Percentiles rank a stretch among this genome's conserved stretches.
Evolutionary conservation across 805 yeast species (phyloP).

Genomic region (Pachysolen tannophilus): DNA sequence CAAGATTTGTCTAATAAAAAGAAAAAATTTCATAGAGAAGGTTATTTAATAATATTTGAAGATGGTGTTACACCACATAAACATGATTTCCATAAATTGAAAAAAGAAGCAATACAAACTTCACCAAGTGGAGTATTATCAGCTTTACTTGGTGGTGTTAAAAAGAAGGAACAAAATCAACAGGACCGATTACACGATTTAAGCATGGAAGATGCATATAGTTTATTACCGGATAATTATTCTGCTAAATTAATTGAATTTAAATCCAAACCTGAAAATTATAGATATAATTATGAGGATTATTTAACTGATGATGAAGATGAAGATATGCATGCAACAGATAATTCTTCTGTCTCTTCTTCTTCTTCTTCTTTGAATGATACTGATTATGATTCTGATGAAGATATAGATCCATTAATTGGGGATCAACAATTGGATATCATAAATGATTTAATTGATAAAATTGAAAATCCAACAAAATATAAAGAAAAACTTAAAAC

Average conservation of each 20-base stretch:
- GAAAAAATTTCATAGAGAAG: conserved; percentile 11
- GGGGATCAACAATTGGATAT: conserved; percentile 40
- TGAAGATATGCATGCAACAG: conserved; percentile 3
- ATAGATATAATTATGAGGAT: conserved; percentile 30
- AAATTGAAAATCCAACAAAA: conserved; percentile 33
- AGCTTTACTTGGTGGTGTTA: conserved; percentile 19
- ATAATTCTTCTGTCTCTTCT: conserved; percentile 6
- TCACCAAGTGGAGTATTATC: conserved; percentile 17
- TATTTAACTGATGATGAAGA: conserved; percentile 18
- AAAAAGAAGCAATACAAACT: conserved; percentile 22
- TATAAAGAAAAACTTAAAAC: conserved; percentile 21
- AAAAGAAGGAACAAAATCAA: conserved; percentile 18
- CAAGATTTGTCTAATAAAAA: not conserved
- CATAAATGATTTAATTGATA: conserved; percentile 38
- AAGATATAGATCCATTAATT: conserved; percentile 37
- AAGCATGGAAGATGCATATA: conserved; percentile 23
- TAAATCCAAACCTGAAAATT: conserved; percentile 28
- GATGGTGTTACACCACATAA: conserved; percentile 23
- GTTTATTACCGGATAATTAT: conserved; percentile 28
- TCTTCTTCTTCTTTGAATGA: conserved; percentile 16
- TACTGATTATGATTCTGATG: conserved; percentile 28
- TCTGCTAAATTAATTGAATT: conserved; percentile 24
- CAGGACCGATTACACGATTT: conserved; percentile 17
- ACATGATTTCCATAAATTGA: conserved; percentile 25
- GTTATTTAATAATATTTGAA: conserved; percentile 20